Evolutionary conservation across 1,284 basidiomycete species (phyloP).

Genomic region (Trichosporon ovoides): DNA sequence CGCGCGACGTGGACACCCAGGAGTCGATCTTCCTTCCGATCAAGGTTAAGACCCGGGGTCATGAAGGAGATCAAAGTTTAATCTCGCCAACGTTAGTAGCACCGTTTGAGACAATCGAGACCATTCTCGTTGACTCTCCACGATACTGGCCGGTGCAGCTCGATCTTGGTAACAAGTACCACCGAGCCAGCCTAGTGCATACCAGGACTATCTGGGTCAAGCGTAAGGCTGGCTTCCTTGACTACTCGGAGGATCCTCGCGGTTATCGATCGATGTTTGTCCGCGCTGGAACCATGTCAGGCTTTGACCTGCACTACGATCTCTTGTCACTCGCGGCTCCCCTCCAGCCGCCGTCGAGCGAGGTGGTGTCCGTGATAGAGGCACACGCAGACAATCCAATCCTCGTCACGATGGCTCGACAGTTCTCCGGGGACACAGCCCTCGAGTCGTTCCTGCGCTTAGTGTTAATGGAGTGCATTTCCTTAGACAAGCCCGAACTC

Average conservation of each 20-base stretch:
- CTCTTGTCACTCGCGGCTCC: constrained; percentile 65
- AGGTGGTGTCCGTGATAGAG: constrained; percentile 74
- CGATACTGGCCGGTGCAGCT: constrained; percentile 79
- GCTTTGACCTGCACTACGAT: constrained; percentile 68
- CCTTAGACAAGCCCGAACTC: constrained; percentile 78
- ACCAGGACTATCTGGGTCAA: constrained; percentile 85
- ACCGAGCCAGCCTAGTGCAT: constrained; percentile 63
- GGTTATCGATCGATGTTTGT: constrained; percentile 82
- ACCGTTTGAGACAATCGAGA: constrained; percentile 69
- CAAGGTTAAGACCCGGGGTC: constrained; percentile 61
- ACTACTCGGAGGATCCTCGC: constrained; percentile 86
- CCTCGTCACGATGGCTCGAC: constrained; percentile 69
- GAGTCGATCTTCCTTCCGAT: constrained; percentile 87
- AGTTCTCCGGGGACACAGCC: constrained; percentile 58
- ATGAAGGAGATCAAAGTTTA: constrained; percentile 53
- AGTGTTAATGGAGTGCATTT: constrained; percentile 74
- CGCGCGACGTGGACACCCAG: constrained; percentile 80
- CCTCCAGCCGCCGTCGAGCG: constrained; percentile 57
- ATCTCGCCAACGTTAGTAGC: constrained; percentile 89
- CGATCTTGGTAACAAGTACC: constrained; percentile 53
- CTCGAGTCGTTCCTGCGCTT: constrained; percentile 66
- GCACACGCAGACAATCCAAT: constrained; percentile 73
- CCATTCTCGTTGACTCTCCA: constrained; percentile 80
- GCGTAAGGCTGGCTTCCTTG: constrained; percentile 82
- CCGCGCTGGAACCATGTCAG: constrained; percentile 68